Conservation (phyloP, 805 yeast species). For the Candida quercuum region DNA sequence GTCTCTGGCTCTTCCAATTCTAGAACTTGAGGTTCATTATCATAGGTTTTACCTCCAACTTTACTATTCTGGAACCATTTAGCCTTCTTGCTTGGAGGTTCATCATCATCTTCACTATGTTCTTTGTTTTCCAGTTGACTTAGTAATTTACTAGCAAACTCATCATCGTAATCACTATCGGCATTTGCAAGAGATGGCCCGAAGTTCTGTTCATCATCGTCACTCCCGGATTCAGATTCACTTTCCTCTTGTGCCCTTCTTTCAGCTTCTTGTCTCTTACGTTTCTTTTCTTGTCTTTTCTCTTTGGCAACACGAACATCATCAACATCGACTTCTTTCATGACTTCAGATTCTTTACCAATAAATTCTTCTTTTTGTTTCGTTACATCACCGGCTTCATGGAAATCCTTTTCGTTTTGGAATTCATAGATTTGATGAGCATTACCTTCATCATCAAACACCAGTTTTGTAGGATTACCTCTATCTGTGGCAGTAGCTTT, state of each 20-base stretch:
- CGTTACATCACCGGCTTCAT: constrained; percentile 59
- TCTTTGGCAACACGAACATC: constrained; percentile 76
- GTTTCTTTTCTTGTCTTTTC: constrained; percentile 82
- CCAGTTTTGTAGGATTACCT: constrained; percentile 71
- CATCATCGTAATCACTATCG: constrained; percentile 33
- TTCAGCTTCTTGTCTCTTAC: constrained; percentile 79
- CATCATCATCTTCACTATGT: constrained; percentile 21
- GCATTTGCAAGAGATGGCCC: constrained; percentile 13
- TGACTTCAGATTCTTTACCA: constrained; percentile 54
- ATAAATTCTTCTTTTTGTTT: constrained; percentile 66
- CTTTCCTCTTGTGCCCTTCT: constrained; percentile 33
- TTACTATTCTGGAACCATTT: constrained; percentile 34
- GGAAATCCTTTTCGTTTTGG: constrained; percentile 85
- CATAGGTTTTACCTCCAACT: constrained; percentile 24
- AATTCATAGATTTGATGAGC: constrained; percentile 91
- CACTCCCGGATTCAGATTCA: constrained; percentile 10
- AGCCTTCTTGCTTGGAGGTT: constrained; percentile 26
- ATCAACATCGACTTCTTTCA: constrained; percentile 66
- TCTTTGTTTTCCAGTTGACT: constrained; percentile 21
- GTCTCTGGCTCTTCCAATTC: constrained; percentile 89
- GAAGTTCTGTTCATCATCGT: constrained; percentile 20
- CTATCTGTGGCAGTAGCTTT: constrained; percentile 58
- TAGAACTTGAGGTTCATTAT: constrained; percentile 37
- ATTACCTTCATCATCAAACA: constrained; percentile 91
- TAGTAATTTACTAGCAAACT: constrained; percentile 29